Evolutionary conservation across 163 green algal genomes (phyloP).

Genomic region (Scenedesmus sp.): DNA sequence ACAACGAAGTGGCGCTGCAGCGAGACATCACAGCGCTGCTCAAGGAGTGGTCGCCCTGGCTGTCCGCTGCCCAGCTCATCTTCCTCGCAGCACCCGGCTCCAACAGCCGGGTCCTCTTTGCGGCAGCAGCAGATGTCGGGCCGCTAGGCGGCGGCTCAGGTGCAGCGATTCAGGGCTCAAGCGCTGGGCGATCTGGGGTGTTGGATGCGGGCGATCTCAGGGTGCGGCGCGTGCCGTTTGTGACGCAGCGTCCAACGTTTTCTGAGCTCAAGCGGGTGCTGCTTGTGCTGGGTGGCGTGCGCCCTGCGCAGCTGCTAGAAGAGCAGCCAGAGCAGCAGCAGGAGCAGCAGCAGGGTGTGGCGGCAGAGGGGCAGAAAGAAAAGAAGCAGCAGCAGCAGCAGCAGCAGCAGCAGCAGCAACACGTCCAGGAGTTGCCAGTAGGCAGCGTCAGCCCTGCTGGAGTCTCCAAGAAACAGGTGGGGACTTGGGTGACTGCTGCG

Average conservation of each 20-base stretch:
- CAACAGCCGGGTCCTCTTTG: slow-evolving; percentile 38
- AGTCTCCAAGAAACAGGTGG: slow-evolving; percentile 31
- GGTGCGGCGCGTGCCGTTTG: slow-evolving; percentile 88
- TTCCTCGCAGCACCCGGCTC: slow-evolving; percentile 61
- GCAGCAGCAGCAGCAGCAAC: slow-evolving; percentile 19
- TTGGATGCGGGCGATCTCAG: slow-evolving; percentile 75
- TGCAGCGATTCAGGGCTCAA: not conserved
- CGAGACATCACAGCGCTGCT: slow-evolving; percentile 85
- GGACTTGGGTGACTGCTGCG: not conserved
- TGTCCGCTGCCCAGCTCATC: slow-evolving; percentile 76
- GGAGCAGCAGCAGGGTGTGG: slow-evolving; percentile 16
- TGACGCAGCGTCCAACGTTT: slow-evolving; percentile 90
- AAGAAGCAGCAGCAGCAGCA: slow-evolving; percentile 9
- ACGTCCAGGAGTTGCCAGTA: not conserved
- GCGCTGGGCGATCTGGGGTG: slow-evolving; percentile 54
- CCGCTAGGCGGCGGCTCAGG: not conserved
- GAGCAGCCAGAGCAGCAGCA: not conserved
- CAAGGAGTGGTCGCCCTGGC: slow-evolving; percentile 68
- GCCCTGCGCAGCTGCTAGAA: slow-evolving; percentile 6
- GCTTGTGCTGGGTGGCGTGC: slow-evolving; percentile 73
- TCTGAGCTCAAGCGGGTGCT: slow-evolving; percentile 86
- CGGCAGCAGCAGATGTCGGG: slow-evolving; percentile 31
- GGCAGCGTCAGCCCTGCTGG: not conserved
- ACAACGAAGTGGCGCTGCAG: slow-evolving; percentile 90
- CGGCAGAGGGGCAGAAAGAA: not conserved